Percentiles rank a stretch among this genome's conserved stretches.
These are phyloP conservation scores for Gracilariopsis chorda DNA, from an alignment of 23 red algal species.

Conservation along the genomic window DNA sequence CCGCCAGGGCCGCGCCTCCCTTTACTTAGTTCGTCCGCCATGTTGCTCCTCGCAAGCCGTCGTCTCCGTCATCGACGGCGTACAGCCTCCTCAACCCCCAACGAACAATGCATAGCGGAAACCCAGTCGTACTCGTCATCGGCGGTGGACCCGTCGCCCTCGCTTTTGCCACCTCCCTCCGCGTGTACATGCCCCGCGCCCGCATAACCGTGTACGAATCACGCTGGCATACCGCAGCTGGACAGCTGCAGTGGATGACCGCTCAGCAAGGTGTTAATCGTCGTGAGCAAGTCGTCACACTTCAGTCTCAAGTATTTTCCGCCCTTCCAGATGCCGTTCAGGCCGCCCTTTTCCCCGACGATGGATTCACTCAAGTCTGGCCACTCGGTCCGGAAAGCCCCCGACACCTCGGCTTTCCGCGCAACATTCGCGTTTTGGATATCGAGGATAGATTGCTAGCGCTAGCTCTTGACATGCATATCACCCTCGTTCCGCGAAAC, in stretches of 20 bases:
- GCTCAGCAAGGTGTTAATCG: background rate
- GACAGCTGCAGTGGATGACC: background rate
- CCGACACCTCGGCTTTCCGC: background rate
- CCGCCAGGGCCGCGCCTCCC: too few relatives aligned
- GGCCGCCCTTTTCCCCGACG: background rate
- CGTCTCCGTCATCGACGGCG: too few relatives aligned
- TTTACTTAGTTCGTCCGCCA: too few relatives aligned
- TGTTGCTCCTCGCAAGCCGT: too few relatives aligned
- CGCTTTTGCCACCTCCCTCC: background rate
- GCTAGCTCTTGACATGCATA: background rate
- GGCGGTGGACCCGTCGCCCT: constrained; percentile 17
- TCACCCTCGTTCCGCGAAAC: background rate
- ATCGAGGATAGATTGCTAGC: constrained; percentile 6
- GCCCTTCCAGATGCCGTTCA: background rate
- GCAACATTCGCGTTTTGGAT: background rate
- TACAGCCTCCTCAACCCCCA: too few relatives aligned
- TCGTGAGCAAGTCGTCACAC: constrained; percentile 11
- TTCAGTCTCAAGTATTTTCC: background rate
- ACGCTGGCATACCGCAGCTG: background rate
- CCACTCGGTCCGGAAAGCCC: background rate
- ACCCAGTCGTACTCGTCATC: background rate
- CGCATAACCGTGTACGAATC: background rate
- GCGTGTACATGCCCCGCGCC: background rate
- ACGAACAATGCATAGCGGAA: too few relatives aligned
- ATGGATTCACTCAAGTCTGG: constrained; percentile 22